phyloP scores from a whole-genome alignment of 1,284 basidiomycete species.

The Veloporphyrellus conicus region DNA sequence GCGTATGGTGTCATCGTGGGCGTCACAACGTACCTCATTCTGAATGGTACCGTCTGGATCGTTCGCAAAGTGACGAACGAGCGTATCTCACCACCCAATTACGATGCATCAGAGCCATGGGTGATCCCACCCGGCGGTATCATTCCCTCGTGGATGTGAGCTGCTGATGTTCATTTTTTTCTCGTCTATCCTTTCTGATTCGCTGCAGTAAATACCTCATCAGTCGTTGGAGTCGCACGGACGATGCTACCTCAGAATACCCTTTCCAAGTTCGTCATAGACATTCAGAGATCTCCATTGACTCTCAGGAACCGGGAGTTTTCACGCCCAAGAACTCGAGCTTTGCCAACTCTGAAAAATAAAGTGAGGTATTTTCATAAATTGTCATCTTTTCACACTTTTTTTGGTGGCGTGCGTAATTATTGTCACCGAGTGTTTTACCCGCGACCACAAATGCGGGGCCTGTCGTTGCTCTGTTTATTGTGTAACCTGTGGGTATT shows the following conservation, averaged over 20 bases:
- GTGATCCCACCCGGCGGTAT: conserved; percentile 64
- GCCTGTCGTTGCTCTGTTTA: conserved; percentile 25
- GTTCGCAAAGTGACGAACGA: conserved; percentile 53
- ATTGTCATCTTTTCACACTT: no score
- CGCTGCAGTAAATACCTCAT: conserved; percentile 23
- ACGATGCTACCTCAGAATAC: conserved; percentile 22
- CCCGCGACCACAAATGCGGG: conserved; percentile 18
- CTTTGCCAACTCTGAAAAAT: conserved; percentile 32
- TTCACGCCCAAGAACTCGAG: conserved; percentile 27
- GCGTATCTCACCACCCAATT: conserved; percentile 66
- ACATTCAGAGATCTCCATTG: conserved; percentile 32
- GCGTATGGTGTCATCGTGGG: conserved; percentile 88
- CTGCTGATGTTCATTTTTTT: not conserved
- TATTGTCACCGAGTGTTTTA: conserved; percentile 8
- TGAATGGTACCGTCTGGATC: conserved; percentile 70
- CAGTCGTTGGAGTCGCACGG: conserved; percentile 1
- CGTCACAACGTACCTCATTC: conserved; percentile 63
- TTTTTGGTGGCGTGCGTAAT: not conserved
- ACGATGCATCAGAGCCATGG: conserved; percentile 64
- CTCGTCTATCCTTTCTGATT: not conserved
- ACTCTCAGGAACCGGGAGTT: conserved; percentile 26
- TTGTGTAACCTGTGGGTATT: conserved; percentile 24
- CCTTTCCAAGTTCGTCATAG: conserved; percentile 31
- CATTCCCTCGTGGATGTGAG: conserved; percentile 67
- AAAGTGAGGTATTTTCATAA: not conserved